These are phyloP conservation scores for Xylariaceae sp. DNA, from an alignment of 2,329 filamentous ascomycete genomes.

Conservation along the genomic window DNA sequence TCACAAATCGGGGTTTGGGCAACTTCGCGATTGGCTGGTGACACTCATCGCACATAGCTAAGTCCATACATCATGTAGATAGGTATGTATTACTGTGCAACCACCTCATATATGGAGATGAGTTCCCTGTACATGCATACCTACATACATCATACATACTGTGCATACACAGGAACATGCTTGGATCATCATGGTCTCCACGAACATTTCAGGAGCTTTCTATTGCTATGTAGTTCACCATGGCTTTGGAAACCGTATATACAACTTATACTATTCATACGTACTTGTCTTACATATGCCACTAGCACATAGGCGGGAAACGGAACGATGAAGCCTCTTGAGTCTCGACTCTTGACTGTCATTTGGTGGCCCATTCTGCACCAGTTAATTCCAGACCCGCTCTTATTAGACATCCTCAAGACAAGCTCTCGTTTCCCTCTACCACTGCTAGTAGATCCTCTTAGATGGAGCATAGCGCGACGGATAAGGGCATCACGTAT, in stretches of 20 bases:
- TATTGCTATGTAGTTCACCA: conserved; percentile 14
- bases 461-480: conserved; percentile 24
- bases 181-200: not conserved
- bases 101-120: not conserved
- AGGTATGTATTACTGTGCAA: conserved; percentile 22
- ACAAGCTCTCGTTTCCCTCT: conserved; percentile 33
- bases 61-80: conserved; percentile 5
- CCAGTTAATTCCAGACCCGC: conserved; percentile 28
- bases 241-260: conserved; percentile 19
- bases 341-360: conserved; percentile 4
- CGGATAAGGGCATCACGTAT: conserved; percentile 10
- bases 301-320: conserved; percentile 11
- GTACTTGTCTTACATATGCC: conserved; percentile 11
- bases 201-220: not conserved
- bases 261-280: too few species aligned
- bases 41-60: not conserved
- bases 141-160: too few species aligned
- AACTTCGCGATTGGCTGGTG: conserved; percentile 3
- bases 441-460: conserved; percentile 27
- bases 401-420: conserved; percentile 32
- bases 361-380: conserved; percentile 15
- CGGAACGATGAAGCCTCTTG: conserved; percentile 1
- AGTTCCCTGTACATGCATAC: not conserved
- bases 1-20: conserved; percentile 1
- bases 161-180: not conserved